Evolutionary conservation across 2,329 filamentous ascomycete species (phyloP), one percentile per base, ranked within the genome.

Genomic region (Aspergillus luchuensis): DNA sequence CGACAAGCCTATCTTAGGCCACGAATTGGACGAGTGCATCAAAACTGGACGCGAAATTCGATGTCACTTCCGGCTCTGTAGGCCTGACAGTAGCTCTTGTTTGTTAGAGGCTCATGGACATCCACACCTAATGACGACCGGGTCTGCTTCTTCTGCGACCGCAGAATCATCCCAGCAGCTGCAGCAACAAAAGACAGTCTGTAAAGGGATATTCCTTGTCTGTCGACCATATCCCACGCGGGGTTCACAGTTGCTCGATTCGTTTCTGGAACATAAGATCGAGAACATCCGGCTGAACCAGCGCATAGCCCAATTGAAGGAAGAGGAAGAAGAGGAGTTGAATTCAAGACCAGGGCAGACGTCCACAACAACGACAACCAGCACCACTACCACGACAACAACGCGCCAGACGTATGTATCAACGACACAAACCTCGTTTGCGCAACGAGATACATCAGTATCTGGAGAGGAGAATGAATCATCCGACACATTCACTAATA

Each of bases 81-180:
- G 88, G 75, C 87, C 87, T 66, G 91, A 95, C 71, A 88, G 86
- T 21, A 82, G 82, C 2, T 96, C 89, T 73, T 82, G 84, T 64
- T 91, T 97, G 58, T 91, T 98, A 72, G 94, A 98, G 78, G 89
- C 91, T n/a, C 88, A 94, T 67, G 94, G 94, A 53, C 94, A 97
- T 73, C 91, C 92, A 11, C 94, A 98, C 78, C 88, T 96, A 63
- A 89, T n/a, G n/a, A 47, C 28, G 11, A 15, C 15, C 13, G 36
- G 15, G 8, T 17, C 39, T 28, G 13, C 21, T 33, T 10, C 33
- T 13, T 36, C 33, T 28, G 39, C 17, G 36, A 53, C 33, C 30
- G 50, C 33, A 39, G 50, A 47, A 15, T 33, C 30, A 25, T 33
- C 21, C 36, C 23, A 84, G 62, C 86, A 85, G 63, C 85, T 85